Conservation (phyloP, 306 rosid species). For the Dryas octopetala region DNA sequence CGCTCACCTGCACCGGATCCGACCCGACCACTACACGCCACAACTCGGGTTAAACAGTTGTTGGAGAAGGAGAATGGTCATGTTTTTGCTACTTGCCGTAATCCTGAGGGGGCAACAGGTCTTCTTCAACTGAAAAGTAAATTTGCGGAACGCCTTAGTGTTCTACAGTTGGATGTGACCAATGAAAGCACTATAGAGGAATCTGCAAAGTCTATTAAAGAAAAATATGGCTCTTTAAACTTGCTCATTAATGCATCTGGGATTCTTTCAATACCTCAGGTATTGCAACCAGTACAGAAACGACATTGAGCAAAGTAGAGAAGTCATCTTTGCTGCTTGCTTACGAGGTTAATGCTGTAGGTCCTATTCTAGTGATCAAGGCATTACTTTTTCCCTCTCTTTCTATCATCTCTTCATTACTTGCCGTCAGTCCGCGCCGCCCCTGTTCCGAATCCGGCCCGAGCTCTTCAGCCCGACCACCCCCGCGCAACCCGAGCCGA, state of each 20-base stretch:
- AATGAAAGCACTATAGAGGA: slow-evolving; percentile 84
- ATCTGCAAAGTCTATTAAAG: slow-evolving; percentile 64
- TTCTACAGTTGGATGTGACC: slow-evolving; percentile 69
- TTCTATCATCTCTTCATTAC: no score
- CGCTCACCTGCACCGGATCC: no score
- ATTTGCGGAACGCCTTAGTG: slow-evolving; percentile 58
- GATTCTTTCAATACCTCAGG: slow-evolving; percentile 75
- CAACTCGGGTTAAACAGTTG: slow-evolving; percentile 61
- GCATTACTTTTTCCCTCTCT: no score
- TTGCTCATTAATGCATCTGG: slow-evolving; percentile 92
- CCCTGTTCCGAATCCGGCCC: no score
- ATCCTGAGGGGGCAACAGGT: slow-evolving; percentile 65
- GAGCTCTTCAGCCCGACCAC: no score
- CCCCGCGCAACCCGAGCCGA: no score
- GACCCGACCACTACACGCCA: no score
- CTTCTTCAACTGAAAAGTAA: slow-evolving; percentile 59
- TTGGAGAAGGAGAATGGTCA: slow-evolving; percentile 72
- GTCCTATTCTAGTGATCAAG: slow-evolving; percentile 81
- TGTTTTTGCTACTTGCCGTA: slow-evolving; percentile 85
- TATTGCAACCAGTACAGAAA: slow-evolving; percentile 73
- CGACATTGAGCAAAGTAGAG: slow-evolving; percentile 78
- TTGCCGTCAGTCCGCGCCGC: no score
- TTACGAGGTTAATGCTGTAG: slow-evolving; percentile 86
- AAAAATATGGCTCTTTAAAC: slow-evolving; percentile 75
- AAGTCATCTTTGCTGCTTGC: slow-evolving; percentile 77